Evolutionary conservation across 106 monocot genomes (phyloP).

Genomic region (Platanthera guangdongensis): DNA sequence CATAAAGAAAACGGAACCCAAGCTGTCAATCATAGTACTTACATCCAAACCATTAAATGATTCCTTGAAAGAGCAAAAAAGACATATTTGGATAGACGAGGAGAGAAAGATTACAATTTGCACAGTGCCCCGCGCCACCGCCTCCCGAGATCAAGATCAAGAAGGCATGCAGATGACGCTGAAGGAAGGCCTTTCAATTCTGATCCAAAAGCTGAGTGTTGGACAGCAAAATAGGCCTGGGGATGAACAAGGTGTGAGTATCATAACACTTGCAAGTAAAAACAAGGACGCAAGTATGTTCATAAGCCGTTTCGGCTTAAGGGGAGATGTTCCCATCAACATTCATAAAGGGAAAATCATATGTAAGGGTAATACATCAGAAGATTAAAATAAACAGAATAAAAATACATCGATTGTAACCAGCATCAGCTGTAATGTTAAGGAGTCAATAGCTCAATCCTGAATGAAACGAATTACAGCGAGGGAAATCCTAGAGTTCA

Average conservation of each 20-base stretch:
- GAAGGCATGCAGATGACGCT: slow-evolving; percentile 27
- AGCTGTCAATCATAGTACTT: neutral
- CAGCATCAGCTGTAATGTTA: slow-evolving; percentile 54
- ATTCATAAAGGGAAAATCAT: no score
- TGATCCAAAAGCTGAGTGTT: slow-evolving; percentile 26
- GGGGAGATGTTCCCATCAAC: no score
- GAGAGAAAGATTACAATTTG: slow-evolving; percentile 29
- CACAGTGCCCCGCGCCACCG: slow-evolving; percentile 7
- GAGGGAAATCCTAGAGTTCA: slow-evolving; percentile 43
- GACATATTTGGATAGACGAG: neutral
- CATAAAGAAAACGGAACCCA: slow-evolving; percentile 3
- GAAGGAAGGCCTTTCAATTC: slow-evolving; percentile 40
- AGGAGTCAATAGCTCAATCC: slow-evolving; percentile 58
- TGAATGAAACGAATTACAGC: slow-evolving; percentile 29
- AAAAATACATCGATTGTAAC: slow-evolving; percentile 2
- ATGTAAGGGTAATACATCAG: no score
- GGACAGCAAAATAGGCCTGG: slow-evolving; percentile 11
- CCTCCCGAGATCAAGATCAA: slow-evolving; percentile 5
- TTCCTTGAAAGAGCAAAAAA: neutral
- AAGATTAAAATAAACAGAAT: no score
- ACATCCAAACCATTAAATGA: neutral
- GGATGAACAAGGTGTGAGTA: slow-evolving; percentile 25
- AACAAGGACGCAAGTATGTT: no score
- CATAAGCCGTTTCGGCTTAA: no score
- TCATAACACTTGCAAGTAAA: no score